Evolutionary conservation across 139 green algal genomes (phyloP), one percentile per base, ranked within the genome.

Genomic region (Micractinium sp.): DNA sequence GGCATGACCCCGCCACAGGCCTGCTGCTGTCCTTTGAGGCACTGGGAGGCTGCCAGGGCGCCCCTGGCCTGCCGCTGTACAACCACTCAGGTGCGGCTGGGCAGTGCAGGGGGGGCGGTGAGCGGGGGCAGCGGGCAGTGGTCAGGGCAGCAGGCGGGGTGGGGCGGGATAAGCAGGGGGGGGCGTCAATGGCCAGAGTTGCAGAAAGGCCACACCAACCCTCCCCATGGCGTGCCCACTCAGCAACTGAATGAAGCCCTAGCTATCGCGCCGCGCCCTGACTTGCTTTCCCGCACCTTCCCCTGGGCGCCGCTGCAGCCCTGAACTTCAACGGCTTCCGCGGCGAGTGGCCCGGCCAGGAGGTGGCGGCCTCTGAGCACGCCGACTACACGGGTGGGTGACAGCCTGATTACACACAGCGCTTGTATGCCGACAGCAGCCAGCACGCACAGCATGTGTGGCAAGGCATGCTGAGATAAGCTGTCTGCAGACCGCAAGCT

Each of bases 21-120:
- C 77, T 92, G 83, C 85, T 92, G 76, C 87, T 92, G 23, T 79
- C 79, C 1, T 82, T 92, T 25, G 81, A 91, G 60, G 27, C 67
- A 20, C 29, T 88, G 9, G 81, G 71, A 18, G 39, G 61, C 29
- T 88, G 88, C 81, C 31, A 60, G 20, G 87, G 78, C 33, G 25
- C 75, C 47, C 76, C 85, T 0, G 89, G 77, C 9, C 71, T 90
- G 76, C 38, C 73, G 23, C 38, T 88, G 23, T 83, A 88, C 78
- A 82, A 74, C 74, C 83, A 92, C 76, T 75, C 73, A 22, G 78
- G 78, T 67, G 29, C 0, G 41, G n/a, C n/a, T n/a, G n/a, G n/a
- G 47, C 47, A 56, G 7, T 56, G 47, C 5, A 16, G 5, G 47
- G 47, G 5, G 47, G 47, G 9, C 9, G 47, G 47, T 56, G 5